A percentile compares a stretch with the other conserved stretches of the same genome.
These are phyloP conservation scores for Huntiella decipiens DNA, from an alignment of 2,329 filamentous ascomycete genomes.

Conservation along the genomic window DNA sequence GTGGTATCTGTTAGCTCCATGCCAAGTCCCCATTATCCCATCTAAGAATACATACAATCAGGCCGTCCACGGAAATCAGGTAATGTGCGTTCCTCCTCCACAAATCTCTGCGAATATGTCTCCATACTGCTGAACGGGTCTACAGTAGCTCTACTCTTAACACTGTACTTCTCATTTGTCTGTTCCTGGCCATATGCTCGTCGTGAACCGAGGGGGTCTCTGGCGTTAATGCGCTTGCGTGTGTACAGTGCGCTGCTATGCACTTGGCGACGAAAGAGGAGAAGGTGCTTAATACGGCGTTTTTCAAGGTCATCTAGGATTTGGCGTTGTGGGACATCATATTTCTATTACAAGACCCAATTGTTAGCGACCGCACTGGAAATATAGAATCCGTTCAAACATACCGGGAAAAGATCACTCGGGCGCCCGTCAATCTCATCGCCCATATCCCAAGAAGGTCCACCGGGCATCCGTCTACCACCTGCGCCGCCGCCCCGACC, in stretches of 20 bases:
- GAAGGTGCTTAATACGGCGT: constrained; percentile 29
- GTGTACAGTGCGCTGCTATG: constrained; percentile 38
- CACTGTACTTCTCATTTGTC: constrained; percentile 35
- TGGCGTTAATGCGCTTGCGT: constrained; percentile 26
- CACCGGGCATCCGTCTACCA: constrained; percentile 25
- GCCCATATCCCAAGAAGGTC: constrained; percentile 32
- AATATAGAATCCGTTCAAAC: constrained; percentile 11
- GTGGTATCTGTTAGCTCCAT: neutral
- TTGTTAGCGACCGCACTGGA: neutral
- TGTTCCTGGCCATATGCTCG: constrained; percentile 38
- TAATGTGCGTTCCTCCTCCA: constrained; percentile 30
- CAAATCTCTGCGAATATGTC: constrained; percentile 38
- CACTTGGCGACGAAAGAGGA: constrained; percentile 37
- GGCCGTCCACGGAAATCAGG: constrained; percentile 33
- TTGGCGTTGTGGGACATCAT: constrained; percentile 28
- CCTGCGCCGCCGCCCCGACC: constrained; percentile 31
- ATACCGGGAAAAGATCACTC: constrained; percentile 39
- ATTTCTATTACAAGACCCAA: constrained; percentile 22
- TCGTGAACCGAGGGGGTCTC: constrained; percentile 22
- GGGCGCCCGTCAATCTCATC: constrained; percentile 38
- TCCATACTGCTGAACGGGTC: constrained; percentile 40
- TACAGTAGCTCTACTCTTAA: constrained; percentile 34
- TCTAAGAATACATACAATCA: constrained; percentile 19
- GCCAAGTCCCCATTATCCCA: neutral
- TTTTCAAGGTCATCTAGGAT: constrained; percentile 26